These are phyloP conservation scores for Hordeum marinum DNA, from an alignment of 176 grass and related monocot genomes.

Conservation along the genomic window DNA sequence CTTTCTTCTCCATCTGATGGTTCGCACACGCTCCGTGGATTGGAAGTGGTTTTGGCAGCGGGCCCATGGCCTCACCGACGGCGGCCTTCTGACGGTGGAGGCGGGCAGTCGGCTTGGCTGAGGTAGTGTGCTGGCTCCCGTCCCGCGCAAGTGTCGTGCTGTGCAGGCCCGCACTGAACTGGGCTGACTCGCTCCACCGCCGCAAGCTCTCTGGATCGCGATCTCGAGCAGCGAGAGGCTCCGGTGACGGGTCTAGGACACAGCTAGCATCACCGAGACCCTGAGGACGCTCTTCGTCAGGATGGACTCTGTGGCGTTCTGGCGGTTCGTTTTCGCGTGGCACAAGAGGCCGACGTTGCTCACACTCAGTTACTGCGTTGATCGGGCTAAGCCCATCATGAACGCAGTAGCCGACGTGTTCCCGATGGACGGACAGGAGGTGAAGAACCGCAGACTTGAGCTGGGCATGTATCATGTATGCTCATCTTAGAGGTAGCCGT, in stretches of 20 bases:
- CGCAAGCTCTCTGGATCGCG: conserved; percentile 47
- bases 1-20: no score
- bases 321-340: conserved; percentile 52
- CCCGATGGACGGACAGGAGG: conserved; percentile 59
- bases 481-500: conserved; percentile 72
- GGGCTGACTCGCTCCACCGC: conserved; percentile 43
- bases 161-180: conserved; percentile 43
- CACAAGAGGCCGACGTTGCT: conserved; percentile 66
- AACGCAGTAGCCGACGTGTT: conserved; percentile 65
- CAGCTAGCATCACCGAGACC: conserved; percentile 28
- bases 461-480: conserved; percentile 63
- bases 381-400: conserved; percentile 82
- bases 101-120: no score
- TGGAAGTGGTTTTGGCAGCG: no score
- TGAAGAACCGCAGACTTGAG: conserved; percentile 57
- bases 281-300: conserved; percentile 48
- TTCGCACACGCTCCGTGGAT: no score
- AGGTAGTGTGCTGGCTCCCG: conserved; percentile 55
- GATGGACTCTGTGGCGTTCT: conserved; percentile 73
- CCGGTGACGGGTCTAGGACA: not conserved
- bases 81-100: no score
- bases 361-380: conserved; percentile 61
- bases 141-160: conserved; percentile 37
- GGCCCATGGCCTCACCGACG: no score
- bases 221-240: conserved; percentile 37